Evolutionary conservation across 345 rosid species (phyloP).

Genomic region (Eucalyptus melliodora): DNA sequence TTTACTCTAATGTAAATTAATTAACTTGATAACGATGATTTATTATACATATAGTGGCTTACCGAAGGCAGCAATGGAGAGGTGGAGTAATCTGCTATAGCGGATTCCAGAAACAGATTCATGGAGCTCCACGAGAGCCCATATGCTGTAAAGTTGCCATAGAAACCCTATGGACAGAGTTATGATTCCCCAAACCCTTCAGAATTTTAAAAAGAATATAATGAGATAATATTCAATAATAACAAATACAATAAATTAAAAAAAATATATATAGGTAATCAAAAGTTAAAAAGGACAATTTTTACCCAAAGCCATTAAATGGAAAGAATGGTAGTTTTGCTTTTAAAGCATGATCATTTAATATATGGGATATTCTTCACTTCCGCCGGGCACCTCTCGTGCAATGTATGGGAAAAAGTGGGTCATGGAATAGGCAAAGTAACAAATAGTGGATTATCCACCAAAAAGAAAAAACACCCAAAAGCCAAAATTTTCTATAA

Average conservation of each 20-base stretch:
- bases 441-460: not conserved
- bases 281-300: not conserved
- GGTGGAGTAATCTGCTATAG: slow-evolving; percentile 61
- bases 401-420: not conserved
- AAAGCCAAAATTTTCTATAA: not conserved
- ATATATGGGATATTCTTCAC: not conserved
- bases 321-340: not conserved
- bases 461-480: not conserved
- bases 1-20: not conserved
- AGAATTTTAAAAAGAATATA: not conserved
- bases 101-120: slow-evolving; percentile 44
- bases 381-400: not conserved
- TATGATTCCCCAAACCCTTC: slow-evolving; percentile 72
- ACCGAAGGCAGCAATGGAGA: slow-evolving; percentile 57
- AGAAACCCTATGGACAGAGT: slow-evolving; percentile 36
- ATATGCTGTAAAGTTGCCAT: slow-evolving; percentile 78
- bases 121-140: slow-evolving; percentile 72
- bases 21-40: not conserved
- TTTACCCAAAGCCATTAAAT: not conserved
- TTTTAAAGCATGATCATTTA: not conserved
- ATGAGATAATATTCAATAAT: not conserved
- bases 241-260: not conserved
- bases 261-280: not conserved
- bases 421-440: not conserved
- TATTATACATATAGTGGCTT: not conserved